Percentiles rank a stretch among this genome's conserved stretches.
phyloP scores from a whole-genome alignment of 2,329 filamentous ascomycete genomes.

The Ophiostoma angusticollis region DNA sequence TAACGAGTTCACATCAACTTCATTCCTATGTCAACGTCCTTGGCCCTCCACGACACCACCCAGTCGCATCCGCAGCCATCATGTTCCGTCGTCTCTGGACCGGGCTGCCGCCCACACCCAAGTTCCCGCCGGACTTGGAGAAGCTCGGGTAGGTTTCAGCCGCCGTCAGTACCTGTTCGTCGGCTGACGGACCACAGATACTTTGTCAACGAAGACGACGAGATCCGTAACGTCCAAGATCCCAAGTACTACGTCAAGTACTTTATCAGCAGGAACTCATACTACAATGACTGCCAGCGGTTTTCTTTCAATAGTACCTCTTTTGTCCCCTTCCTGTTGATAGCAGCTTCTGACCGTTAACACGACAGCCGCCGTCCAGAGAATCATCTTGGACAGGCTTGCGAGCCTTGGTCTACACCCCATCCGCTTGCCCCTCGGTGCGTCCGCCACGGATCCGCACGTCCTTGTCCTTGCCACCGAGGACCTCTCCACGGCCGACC shows the following conservation, averaged over 20 bases:
- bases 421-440: constrained; percentile 47
- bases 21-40: too few species aligned
- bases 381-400: constrained; percentile 50
- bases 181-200: constrained; percentile 42
- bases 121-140: constrained; percentile 51
- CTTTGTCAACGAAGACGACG: constrained; percentile 59
- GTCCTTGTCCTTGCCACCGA: constrained; percentile 52
- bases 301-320: constrained; percentile 57
- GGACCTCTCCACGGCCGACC: constrained; percentile 41
- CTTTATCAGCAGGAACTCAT: constrained; percentile 58
- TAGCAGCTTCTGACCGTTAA: neutral
- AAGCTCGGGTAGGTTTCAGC: constrained; percentile 53
- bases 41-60: neutral
- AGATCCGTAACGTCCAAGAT: constrained; percentile 57
- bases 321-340: neutral
- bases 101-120: constrained; percentile 54
- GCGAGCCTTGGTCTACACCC: constrained; percentile 44
- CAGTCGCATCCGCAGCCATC: too few species aligned
- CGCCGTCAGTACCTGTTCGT: neutral
- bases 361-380: constrained; percentile 49
- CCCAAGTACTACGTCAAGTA: constrained; percentile 62
- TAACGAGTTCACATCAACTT: too few species aligned
- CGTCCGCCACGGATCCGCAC: constrained; percentile 36
- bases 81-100: constrained; percentile 68
- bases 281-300: constrained; percentile 63